A percentile compares a stretch with the other conserved stretches of the same genome.
These are phyloP conservation scores for Penstemon barbatus DNA, from an alignment of 257 asterid genomes.

Conservation along the genomic window DNA sequence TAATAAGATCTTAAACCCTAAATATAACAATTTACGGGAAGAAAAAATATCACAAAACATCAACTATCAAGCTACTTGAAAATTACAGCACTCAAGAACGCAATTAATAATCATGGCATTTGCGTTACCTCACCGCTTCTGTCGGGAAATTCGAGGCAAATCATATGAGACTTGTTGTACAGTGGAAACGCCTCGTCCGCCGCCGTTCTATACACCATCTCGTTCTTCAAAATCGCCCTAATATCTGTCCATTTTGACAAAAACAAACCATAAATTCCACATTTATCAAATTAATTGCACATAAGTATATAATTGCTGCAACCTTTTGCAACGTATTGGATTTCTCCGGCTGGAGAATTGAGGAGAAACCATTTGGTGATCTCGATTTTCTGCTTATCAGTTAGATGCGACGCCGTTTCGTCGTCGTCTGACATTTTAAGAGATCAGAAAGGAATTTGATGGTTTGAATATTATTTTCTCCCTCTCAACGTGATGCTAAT, in stretches of 20 bases:
- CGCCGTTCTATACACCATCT: slow-evolving; percentile 56
- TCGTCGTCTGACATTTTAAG: slow-evolving; percentile 71
- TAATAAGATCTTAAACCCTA: neutral
- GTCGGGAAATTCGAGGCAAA: slow-evolving; percentile 79
- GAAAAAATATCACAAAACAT: slow-evolving; percentile 3
- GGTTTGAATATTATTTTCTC: slow-evolving; percentile 27
- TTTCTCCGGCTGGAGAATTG: slow-evolving; percentile 94
- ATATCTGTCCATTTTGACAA: slow-evolving; percentile 52
- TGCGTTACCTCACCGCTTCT: slow-evolving; percentile 88
- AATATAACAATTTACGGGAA: neutral
- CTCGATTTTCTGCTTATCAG: slow-evolving; percentile 73
- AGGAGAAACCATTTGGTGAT: slow-evolving; percentile 97
- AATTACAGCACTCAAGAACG: slow-evolving; percentile 15
- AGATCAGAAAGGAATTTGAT: slow-evolving; percentile 37
- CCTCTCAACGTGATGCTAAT: slow-evolving; percentile 23
- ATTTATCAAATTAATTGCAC: neutral
- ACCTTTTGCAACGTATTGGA: slow-evolving; percentile 95
- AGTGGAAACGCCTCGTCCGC: slow-evolving; percentile 81
- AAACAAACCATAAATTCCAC: slow-evolving; percentile 7
- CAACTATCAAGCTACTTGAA: neutral
- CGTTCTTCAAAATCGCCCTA: slow-evolving; percentile 68
- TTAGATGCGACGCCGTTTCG: slow-evolving; percentile 60
- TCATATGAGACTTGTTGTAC: slow-evolving; percentile 86
- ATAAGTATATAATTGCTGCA: neutral
- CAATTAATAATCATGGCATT: slow-evolving; percentile 14